Evolutionary conservation across 2,329 filamentous ascomycete species (phyloP).

Genomic region (Paecilomyces niveus): DNA sequence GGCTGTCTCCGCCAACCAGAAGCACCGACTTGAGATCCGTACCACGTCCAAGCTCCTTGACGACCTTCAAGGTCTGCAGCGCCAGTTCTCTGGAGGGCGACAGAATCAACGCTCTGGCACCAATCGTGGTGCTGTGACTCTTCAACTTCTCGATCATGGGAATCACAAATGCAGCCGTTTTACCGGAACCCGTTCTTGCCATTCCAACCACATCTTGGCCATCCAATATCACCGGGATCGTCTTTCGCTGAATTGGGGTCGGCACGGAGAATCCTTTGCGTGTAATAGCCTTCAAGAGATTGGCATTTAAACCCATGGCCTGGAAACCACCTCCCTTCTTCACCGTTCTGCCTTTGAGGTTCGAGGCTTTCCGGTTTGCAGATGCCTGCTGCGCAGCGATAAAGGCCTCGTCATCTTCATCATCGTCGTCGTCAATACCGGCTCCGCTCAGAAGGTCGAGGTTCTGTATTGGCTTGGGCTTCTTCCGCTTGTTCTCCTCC

Average conservation of each 20-base stretch:
- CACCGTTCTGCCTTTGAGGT: constrained; percentile 73
- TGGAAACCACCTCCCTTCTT: constrained; percentile 98
- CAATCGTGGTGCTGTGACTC: constrained; percentile 77
- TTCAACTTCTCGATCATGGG: constrained; percentile 95
- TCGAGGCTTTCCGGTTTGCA: constrained; percentile 76
- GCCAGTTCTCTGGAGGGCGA: constrained; percentile 92
- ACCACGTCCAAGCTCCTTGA: constrained; percentile 85
- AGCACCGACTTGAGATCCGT: constrained; percentile 88
- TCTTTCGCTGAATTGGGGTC: constrained; percentile 94
- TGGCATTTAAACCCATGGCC: constrained; percentile 79
- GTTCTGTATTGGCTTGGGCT: constrained; percentile 22
- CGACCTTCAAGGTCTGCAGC: constrained; percentile 89
- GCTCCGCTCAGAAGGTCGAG: constrained; percentile 53
- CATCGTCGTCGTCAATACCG: constrained; percentile 50
- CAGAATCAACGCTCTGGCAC: constrained; percentile 77
- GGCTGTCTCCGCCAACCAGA: constrained; percentile 86
- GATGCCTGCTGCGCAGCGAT: constrained; percentile 83
- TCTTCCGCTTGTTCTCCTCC: constrained; percentile 40
- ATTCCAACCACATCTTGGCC: constrained; percentile 96
- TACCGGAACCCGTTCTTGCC: constrained; percentile 97
- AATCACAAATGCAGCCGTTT: constrained; percentile 96
- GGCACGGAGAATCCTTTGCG: constrained; percentile 94
- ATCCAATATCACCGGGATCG: constrained; percentile 84
- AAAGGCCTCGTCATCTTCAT: constrained; percentile 69
- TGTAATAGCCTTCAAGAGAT: constrained; percentile 81